Conservation (phyloP, 345 rosid genomes). For the Sonneratia alba region DNA sequence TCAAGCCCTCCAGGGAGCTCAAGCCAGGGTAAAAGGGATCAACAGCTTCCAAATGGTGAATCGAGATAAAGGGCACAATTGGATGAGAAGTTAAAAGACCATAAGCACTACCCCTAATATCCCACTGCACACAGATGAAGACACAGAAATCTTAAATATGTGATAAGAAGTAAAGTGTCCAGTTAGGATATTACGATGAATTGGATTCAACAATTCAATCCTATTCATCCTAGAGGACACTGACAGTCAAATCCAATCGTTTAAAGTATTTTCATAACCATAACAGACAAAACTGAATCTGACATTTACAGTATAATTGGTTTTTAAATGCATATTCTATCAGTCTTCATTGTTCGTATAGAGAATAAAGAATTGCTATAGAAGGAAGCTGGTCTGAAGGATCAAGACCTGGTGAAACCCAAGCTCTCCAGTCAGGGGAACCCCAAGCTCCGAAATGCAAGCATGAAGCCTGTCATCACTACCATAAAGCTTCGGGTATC, state of each 20-base stretch:
- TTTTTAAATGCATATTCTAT: neutral
- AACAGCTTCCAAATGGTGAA: slow-evolving; percentile 83
- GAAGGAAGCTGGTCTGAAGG: slow-evolving; percentile 1
- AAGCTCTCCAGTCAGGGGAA: slow-evolving; percentile 70
- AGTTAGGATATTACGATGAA: neutral
- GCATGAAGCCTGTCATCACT: slow-evolving; percentile 94
- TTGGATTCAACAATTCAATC: neutral
- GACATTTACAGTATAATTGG: neutral
- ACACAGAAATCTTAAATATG: neutral
- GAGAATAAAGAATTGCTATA: neutral
- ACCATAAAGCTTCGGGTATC: slow-evolving; percentile 77
- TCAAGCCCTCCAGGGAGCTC: slow-evolving; percentile 55
- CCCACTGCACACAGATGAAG: slow-evolving; percentile 46
- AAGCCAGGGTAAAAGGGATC: slow-evolving; percentile 78
- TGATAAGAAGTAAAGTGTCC: neutral
- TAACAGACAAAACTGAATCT: neutral
- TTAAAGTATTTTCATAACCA: neutral
- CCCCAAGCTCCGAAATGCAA: slow-evolving; percentile 83
- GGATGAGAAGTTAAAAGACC: slow-evolving; percentile 82
- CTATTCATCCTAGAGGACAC: neutral
- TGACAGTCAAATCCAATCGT: neutral
- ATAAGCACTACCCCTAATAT: slow-evolving; percentile 72
- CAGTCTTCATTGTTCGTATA: neutral
- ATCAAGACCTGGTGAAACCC: slow-evolving; percentile 82
- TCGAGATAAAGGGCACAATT: slow-evolving; percentile 68